Percentiles rank a stretch among this genome's conserved stretches.
Conservation (phyloP, 164 flowering plant species). For the Amborella trichopoda region DNA sequence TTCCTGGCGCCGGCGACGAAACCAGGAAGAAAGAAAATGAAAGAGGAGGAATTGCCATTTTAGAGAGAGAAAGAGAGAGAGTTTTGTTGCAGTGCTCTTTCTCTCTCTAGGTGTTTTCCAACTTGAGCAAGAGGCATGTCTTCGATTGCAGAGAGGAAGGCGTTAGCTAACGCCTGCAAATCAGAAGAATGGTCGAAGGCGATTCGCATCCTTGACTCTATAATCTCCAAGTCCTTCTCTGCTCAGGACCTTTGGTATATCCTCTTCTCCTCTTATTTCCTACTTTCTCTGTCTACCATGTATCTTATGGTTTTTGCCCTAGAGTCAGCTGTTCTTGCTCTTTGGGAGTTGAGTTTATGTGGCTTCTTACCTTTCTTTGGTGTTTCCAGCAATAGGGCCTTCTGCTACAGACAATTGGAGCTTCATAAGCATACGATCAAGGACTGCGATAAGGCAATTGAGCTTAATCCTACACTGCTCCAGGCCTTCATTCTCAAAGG, state of each 20-base stretch:
- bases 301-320: background rate
- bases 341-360: background rate
- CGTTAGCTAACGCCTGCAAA: constrained; percentile 65
- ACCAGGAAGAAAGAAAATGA: too few species aligned
- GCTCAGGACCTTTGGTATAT: constrained; percentile 83
- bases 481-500: constrained; percentile 93
- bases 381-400: constrained; percentile 81
- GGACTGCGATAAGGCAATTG: constrained; percentile 84
- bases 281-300: background rate
- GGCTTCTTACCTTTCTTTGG: too few species aligned
- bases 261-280: background rate
- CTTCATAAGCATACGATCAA: constrained; percentile 85
- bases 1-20: too few species aligned
- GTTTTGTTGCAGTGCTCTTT: too few species aligned
- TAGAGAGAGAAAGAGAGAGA: too few species aligned
- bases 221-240: constrained; percentile 50
- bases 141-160: constrained; percentile 38
- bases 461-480: constrained; percentile 59
- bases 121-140: too few species aligned
- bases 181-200: constrained; percentile 93
- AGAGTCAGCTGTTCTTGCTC: background rate
- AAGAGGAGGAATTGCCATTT: too few species aligned
- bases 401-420: constrained; percentile 93
- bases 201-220: constrained; percentile 85
- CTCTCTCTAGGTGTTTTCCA: too few species aligned